Percentiles rank a stretch among this genome's conserved stretches.
Conservation (phyloP, 2,329 filamentous ascomycete species). For the Fusarium sororula region DNA sequence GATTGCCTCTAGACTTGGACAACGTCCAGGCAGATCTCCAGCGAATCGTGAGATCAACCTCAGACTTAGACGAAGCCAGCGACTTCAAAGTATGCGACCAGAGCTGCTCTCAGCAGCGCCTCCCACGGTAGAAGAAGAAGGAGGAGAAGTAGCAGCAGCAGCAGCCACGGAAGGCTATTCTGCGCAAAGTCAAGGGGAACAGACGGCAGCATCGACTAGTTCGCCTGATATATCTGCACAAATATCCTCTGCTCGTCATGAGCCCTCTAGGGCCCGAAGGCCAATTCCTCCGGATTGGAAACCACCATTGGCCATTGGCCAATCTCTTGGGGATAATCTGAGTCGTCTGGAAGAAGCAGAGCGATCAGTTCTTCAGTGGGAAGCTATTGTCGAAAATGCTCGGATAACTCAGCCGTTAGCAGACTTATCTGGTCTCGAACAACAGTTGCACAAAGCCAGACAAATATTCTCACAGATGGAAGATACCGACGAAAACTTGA, state of each 20-base stretch:
- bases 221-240: neutral
- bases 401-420: slow-evolving; percentile 29
- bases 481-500: slow-evolving; percentile 34
- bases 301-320: slow-evolving; percentile 37
- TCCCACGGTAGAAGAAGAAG: neutral
- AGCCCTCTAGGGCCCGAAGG: neutral
- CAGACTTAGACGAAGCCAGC: slow-evolving; percentile 6
- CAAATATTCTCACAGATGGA: slow-evolving; percentile 29
- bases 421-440: slow-evolving; percentile 36
- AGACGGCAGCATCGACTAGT: neutral
- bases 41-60: slow-evolving; percentile 35
- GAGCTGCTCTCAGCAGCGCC: neutral
- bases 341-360: slow-evolving; percentile 38
- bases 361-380: slow-evolving; percentile 37
- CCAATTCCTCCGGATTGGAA: slow-evolving; percentile 30
- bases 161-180: neutral
- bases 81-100: neutral
- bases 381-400: slow-evolving; percentile 35
- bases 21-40: slow-evolving; percentile 32
- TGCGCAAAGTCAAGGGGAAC: neutral
- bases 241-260: neutral
- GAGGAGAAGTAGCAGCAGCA: neutral
- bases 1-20: neutral
- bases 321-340: slow-evolving; percentile 35
- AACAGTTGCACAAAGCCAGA: slow-evolving; percentile 18